Evolutionary conservation across 441 rosid species (phyloP).

Genomic region (Pelargonium myrrhifolium): DNA sequence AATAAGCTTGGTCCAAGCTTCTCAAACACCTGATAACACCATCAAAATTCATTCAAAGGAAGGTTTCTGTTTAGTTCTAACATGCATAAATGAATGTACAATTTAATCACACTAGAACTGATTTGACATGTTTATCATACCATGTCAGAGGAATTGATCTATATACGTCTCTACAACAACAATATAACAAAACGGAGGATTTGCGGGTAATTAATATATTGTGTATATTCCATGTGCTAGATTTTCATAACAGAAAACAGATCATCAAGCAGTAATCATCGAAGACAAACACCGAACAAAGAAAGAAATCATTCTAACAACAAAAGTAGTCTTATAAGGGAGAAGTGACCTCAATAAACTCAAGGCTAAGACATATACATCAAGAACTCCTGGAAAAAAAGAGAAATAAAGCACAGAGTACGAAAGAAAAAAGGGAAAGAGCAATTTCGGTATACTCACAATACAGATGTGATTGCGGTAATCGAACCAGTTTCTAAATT

Average conservation of each 20-base stretch:
- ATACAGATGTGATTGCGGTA: conserved; percentile 95
- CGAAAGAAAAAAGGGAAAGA: too few species aligned
- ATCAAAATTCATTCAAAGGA: conserved; percentile 57
- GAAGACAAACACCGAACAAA: conserved; percentile 18
- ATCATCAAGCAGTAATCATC: conserved; percentile 8
- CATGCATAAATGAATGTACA: conserved; percentile 22
- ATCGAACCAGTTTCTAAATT: conserved; percentile 97
- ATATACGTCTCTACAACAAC: background rate
- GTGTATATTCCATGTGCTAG: too few species aligned
- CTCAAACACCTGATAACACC: conserved; percentile 95
- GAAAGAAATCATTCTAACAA: background rate
- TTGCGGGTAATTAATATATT: too few species aligned
- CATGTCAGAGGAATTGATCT: background rate
- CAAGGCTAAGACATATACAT: too few species aligned
- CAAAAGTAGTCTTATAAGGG: too few species aligned
- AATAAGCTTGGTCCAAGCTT: conserved; percentile 98
- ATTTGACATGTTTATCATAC: too few species aligned
- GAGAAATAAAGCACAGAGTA: too few species aligned
- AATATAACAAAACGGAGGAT: conserved; percentile 3
- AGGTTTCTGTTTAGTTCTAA: conserved; percentile 53
- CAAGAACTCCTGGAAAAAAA: too few species aligned
- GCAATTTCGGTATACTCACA: conserved; percentile 77
- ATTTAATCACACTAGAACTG: too few species aligned
- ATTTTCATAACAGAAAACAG: too few species aligned
- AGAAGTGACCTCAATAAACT: too few species aligned